Conservation (phyloP, 192 early-diverging fungal species). For the Umbelopsis vinacea region DNA sequence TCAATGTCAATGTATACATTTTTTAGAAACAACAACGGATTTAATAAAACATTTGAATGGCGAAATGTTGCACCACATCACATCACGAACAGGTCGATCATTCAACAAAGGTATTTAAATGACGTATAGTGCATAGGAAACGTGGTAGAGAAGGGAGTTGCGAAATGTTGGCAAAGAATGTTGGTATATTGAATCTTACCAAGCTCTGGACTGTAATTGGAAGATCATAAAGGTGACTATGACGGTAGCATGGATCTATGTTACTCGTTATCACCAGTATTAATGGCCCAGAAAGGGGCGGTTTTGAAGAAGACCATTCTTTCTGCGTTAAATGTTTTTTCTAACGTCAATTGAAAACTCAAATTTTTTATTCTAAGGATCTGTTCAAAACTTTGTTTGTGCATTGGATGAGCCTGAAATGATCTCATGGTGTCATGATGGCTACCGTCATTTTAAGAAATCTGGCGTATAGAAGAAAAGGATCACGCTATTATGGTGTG, state of each 20-base stretch:
- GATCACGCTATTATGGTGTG: neutral
- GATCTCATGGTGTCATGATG: neutral
- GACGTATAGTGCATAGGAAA: neutral
- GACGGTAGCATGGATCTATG: neutral
- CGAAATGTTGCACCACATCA: too few relatives aligned
- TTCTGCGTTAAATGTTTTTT: slow-evolving; percentile 11
- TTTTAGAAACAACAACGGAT: neutral
- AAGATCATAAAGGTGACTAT: slow-evolving; percentile 1
- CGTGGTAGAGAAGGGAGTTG: neutral
- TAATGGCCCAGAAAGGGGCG: neutral
- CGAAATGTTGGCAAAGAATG: slow-evolving; percentile 5
- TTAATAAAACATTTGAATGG: too few relatives aligned
- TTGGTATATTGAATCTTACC: neutral
- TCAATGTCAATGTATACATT: neutral
- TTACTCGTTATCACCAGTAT: neutral
- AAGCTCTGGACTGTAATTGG: neutral
- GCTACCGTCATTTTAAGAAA: neutral
- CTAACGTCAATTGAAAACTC: neutral
- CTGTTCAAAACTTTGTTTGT: slow-evolving; percentile 11
- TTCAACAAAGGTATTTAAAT: too few relatives aligned
- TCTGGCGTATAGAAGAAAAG: neutral
- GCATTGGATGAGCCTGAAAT: slow-evolving; percentile 11
- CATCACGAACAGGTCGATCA: too few relatives aligned
- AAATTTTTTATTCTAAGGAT: neutral
- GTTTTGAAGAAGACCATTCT: slow-evolving; percentile 23